Base-by-base conservation (phyloP, 192 early-diverging fungal genomes). In the Phycomyces blakesleeanus region DNA sequence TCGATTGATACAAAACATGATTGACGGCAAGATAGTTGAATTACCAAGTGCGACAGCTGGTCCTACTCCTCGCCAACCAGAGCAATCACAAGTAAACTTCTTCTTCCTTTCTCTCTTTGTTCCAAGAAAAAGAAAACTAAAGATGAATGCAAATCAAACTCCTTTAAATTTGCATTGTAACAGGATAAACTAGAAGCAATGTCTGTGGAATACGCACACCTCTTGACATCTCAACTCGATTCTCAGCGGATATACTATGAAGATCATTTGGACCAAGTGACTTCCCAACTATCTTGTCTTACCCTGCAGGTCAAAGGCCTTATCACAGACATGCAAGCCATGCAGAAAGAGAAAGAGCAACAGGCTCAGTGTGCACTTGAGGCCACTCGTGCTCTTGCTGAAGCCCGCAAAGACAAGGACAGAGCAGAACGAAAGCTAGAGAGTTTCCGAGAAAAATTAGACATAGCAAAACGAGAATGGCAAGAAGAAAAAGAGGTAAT, bases 11-110 rank as follows among this genome's bases (percentile, higher is more conserved):
- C 95, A 97, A 67, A 97, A 94, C 72, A 90, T 81, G 47, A 73
- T 82, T 0, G 96, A 97, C 63, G 95, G 95, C 14, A 96, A 97
- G 65, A 66, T 99, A 15, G 93, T 98, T 15, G 94, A 97, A 57
- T 69, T 98, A 26, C 76, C 93, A 51, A 64, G 78, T 18, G 74
- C 76, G 2, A 55, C 62, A 14, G 50, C 14, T 21, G 54, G 58
- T 24, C 54, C 29, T 50, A 44, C 25, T 61, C 57, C 51, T 6
- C 34, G 8, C 20, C 34, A 27, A 59, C 29, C 5, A 58, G 25
- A 50, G 9, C 55, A 8, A 66, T 21, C 44, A 16, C 42, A 51
- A 44, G 57, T 24, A 34, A 2, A 34, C 2, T 34, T 7, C 3
- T 7, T 2, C 7, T 34, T 34, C 7, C 29, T 34, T 34, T 34